Evolutionary conservation across 257 asterid species (phyloP).

Genomic region (Gentiana dahurica): DNA sequence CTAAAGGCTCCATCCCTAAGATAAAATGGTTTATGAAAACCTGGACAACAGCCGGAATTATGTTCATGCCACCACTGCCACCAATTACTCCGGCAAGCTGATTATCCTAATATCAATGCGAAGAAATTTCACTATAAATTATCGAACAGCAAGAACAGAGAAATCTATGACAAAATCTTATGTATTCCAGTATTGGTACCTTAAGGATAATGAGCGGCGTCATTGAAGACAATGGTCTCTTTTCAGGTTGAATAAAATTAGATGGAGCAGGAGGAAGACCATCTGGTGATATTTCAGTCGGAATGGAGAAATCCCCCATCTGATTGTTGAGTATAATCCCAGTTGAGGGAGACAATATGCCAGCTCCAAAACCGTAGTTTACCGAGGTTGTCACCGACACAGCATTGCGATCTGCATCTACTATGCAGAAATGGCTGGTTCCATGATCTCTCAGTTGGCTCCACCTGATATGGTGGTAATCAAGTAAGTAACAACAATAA

Average conservation of each 20-base stretch:
- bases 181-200: conserved; percentile 21
- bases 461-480: conserved; percentile 31
- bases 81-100: conserved; percentile 81
- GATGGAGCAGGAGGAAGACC: conserved; percentile 84
- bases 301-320: conserved; percentile 89
- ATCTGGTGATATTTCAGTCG: conserved; percentile 46
- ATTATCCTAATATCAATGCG: conserved; percentile 35
- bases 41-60: conserved; percentile 72
- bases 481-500: background rate
- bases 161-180: background rate
- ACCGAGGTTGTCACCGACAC: conserved; percentile 83
- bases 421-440: conserved; percentile 81
- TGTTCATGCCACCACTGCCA: conserved; percentile 80
- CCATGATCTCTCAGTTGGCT: conserved; percentile 77
- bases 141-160: background rate
- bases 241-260: conserved; percentile 70
- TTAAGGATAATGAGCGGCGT: conserved; percentile 78
- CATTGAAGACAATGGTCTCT: conserved; percentile 92
- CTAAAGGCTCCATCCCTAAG: conserved; percentile 65
- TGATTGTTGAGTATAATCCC: conserved; percentile 86
- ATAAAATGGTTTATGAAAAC: conserved; percentile 82
- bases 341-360: conserved; percentile 68
- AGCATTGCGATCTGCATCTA: conserved; percentile 76
- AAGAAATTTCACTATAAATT: background rate
- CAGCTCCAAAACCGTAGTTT: conserved; percentile 66